Evolutionary conservation across 805 yeast genomes (phyloP).

Genomic region (Isabelozyma heimii): DNA sequence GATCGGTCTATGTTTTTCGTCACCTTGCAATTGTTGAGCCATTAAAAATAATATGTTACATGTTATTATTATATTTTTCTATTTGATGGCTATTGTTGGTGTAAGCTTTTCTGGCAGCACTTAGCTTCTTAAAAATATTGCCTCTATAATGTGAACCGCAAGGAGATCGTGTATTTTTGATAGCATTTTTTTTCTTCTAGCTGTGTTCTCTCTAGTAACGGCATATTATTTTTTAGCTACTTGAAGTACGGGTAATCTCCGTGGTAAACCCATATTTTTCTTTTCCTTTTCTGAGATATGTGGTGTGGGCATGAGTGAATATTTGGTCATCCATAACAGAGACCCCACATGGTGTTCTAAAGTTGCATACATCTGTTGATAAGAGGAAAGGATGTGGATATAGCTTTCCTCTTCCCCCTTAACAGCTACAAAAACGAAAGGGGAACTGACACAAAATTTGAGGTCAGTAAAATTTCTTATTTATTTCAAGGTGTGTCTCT

Average conservation of each 20-base stretch:
- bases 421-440: neutral
- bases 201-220: too few relatives aligned
- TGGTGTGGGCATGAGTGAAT: too few relatives aligned
- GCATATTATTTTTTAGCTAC: too few relatives aligned
- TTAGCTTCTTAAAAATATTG: neutral
- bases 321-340: too few relatives aligned
- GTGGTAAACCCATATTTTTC: too few relatives aligned
- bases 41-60: neutral
- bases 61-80: neutral
- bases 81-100: neutral
- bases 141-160: neutral
- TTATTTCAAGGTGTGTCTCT: neutral
- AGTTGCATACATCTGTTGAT: too few relatives aligned
- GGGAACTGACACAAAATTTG: neutral
- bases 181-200: neutral
- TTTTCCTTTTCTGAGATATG: too few relatives aligned
- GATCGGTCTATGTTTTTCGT: neutral
- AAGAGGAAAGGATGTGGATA: too few relatives aligned
- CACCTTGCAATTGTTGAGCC: neutral
- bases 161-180: neutral
- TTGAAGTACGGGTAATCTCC: too few relatives aligned
- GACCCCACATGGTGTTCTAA: too few relatives aligned
- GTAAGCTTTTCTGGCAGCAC: neutral
- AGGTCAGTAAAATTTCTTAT: neutral
- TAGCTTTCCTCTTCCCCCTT: too few relatives aligned